These are phyloP conservation scores for Symmetrospora coprosmae DNA, from an alignment of 768 basidiomycete genomes.

Conservation along the genomic window DNA sequence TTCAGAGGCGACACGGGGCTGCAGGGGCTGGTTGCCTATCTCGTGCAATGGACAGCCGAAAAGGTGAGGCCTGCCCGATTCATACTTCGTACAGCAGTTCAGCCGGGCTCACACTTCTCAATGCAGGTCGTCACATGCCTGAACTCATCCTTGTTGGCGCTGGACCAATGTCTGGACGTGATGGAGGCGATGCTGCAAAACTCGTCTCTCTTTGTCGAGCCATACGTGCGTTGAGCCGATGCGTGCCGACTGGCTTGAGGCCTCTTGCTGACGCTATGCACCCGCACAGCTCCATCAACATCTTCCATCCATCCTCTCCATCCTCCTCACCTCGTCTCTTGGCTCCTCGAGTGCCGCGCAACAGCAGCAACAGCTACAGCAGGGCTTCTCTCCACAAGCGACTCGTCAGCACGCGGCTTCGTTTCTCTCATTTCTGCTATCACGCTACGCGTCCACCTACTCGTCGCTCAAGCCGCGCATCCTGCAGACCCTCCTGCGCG, in stretches of 20 bases:
- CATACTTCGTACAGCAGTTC: not conserved
- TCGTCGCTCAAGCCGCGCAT: constrained; percentile 74
- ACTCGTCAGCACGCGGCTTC: constrained; percentile 70
- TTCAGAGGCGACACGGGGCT: constrained; percentile 77
- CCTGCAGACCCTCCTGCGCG: constrained; percentile 81
- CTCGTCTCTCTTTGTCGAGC: constrained; percentile 78
- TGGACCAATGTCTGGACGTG: constrained; percentile 73
- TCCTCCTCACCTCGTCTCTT: constrained; percentile 71
- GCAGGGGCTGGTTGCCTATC: constrained; percentile 77
- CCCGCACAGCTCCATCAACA: constrained; percentile 73
- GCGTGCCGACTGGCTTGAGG: not conserved
- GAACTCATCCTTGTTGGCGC: constrained; percentile 48
- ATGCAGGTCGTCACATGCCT: constrained; percentile 43
- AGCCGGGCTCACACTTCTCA: not conserved
- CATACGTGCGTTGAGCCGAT: constrained; percentile 60
- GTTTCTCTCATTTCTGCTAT: constrained; percentile 65
- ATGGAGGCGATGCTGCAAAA: constrained; percentile 75
- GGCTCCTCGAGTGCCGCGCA: constrained; percentile 46
- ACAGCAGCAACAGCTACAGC: constrained; percentile 27
- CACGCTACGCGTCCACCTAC: constrained; percentile 73
- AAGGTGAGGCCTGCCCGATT: constrained; percentile 39
- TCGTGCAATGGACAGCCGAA: constrained; percentile 88
- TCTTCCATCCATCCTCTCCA: constrained; percentile 78
- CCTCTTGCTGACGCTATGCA: not conserved
- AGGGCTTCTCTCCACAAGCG: constrained; percentile 17